A percentile compares a stretch with the other conserved stretches of the same genome.
These are phyloP conservation scores for Septoria petroselini DNA, from an alignment of 2,329 filamentous ascomycete genomes.

Conservation along the genomic window DNA sequence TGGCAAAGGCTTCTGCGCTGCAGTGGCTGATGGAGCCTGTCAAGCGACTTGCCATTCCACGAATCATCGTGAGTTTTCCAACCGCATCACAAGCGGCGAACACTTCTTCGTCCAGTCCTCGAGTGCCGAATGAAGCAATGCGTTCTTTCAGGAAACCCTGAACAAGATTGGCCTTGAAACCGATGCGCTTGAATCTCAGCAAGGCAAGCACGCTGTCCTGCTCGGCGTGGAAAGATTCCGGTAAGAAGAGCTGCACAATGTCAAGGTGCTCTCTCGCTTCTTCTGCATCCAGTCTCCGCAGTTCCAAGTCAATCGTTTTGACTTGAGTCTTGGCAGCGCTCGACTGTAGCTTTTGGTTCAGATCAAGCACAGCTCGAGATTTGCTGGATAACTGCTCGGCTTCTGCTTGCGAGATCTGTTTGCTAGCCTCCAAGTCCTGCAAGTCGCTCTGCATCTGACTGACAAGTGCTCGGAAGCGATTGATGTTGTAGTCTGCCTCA, in stretches of 20 bases:
- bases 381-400: constrained; percentile 85
- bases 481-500: constrained; percentile 86
- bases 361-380: constrained; percentile 91
- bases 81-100: constrained; percentile 77
- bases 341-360: constrained; percentile 89
- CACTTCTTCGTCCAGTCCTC: constrained; percentile 71
- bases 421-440: constrained; percentile 87
- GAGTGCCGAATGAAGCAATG: constrained; percentile 63
- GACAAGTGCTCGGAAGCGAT: constrained; percentile 84
- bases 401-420: constrained; percentile 88
- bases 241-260: constrained; percentile 85
- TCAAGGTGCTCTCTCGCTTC: constrained; percentile 84
- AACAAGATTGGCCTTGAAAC: constrained; percentile 81
- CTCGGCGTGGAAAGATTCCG: constrained; percentile 76
- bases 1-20: constrained; percentile 71
- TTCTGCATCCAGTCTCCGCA: constrained; percentile 80
- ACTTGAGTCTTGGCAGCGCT: constrained; percentile 88
- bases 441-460: constrained; percentile 79
- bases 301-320: constrained; percentile 89
- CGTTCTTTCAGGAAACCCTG: constrained; percentile 76
- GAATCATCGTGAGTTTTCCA: constrained; percentile 81
- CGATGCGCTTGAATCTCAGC: constrained; percentile 80
- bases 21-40: constrained; percentile 76
- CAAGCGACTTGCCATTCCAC: constrained; percentile 79
- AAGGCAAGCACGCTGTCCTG: constrained; percentile 84